Percentiles rank a stretch among this genome's conserved stretches.
These are phyloP conservation scores for Populus alba DNA, from an alignment of 345 rosid genomes.

Conservation along the genomic window DNA sequence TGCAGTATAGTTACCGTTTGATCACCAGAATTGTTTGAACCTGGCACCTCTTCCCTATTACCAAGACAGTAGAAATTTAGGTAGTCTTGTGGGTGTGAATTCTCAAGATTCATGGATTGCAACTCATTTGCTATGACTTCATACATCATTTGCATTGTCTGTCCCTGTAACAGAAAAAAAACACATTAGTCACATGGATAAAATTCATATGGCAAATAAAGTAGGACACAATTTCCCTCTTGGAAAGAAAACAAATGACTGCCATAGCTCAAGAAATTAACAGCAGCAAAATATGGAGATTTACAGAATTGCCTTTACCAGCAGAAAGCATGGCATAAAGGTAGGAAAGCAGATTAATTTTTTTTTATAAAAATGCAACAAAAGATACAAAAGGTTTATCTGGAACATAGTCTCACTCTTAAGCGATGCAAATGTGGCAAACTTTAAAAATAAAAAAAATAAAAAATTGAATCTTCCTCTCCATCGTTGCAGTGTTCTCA, in stretches of 20 bases:
- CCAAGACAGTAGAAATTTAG: constrained; percentile 87
- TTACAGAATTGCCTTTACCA: neutral
- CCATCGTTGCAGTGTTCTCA: neutral
- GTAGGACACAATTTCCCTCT: neutral
- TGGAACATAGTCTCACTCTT: neutral
- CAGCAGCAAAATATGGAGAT: neutral
- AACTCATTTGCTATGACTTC: constrained; percentile 61
- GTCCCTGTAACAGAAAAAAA: constrained; percentile 44
- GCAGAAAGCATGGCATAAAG: neutral
- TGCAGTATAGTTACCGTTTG: constrained; percentile 35
- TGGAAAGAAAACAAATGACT: neutral
- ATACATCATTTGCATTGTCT: constrained; percentile 88
- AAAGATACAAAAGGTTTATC: neutral
- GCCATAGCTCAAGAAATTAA: neutral
- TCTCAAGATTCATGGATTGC: constrained; percentile 44
- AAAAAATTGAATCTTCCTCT: neutral
- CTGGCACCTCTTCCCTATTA: constrained; percentile 55
- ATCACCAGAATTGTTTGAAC: constrained; percentile 16
- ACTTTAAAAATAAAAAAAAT: neutral
- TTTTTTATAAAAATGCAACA: neutral
- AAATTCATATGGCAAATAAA: neutral
- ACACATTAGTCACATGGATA: neutral
- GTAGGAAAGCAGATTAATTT: neutral
- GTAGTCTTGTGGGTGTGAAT: constrained; percentile 63
- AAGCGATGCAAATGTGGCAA: neutral